These are phyloP conservation scores for Collybiopsis luxurians DNA, from an alignment of 768 basidiomycete species.

Conservation along the genomic window DNA sequence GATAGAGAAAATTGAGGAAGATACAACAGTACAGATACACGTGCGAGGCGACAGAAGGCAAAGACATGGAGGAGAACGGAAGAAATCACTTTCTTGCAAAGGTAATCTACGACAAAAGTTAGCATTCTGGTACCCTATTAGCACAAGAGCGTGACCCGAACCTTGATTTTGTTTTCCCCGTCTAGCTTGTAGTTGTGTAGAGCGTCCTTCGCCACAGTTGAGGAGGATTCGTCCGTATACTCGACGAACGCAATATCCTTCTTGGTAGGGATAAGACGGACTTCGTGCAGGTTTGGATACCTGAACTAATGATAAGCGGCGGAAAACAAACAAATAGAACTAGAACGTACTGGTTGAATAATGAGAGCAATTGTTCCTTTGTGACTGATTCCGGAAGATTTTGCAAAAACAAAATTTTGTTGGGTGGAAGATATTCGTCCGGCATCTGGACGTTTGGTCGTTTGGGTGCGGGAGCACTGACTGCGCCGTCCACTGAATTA, in stretches of 20 bases:
- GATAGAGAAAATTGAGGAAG: not conserved
- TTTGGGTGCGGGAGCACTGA: constrained; percentile 64
- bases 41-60: not conserved
- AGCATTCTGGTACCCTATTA: not conserved
- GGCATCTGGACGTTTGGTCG: constrained; percentile 94
- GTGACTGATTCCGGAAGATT: constrained; percentile 92
- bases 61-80: not conserved
- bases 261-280: constrained; percentile 97
- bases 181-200: constrained; percentile 97
- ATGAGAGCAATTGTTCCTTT: constrained; percentile 84
- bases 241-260: constrained; percentile 99
- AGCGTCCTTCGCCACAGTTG: constrained; percentile 90
- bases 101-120: constrained; percentile 49
- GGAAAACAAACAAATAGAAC: constrained; percentile 1
- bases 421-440: constrained; percentile 98
- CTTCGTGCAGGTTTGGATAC: constrained; percentile 94
- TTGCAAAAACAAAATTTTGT: constrained; percentile 98
- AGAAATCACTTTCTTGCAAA: constrained; percentile 64
- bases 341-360: constrained; percentile 87
- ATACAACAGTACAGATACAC: not conserved
- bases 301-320: constrained; percentile 34
- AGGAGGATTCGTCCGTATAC: constrained; percentile 88
- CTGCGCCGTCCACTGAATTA: constrained; percentile 62
- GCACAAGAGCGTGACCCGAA: constrained; percentile 20
- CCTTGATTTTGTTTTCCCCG: constrained; percentile 99